Percentiles rank a stretch among this genome's conserved stretches.
Evolutionary conservation across 148 eudicot genomes (phyloP).

Genomic region (Nepenthes gracilis): DNA sequence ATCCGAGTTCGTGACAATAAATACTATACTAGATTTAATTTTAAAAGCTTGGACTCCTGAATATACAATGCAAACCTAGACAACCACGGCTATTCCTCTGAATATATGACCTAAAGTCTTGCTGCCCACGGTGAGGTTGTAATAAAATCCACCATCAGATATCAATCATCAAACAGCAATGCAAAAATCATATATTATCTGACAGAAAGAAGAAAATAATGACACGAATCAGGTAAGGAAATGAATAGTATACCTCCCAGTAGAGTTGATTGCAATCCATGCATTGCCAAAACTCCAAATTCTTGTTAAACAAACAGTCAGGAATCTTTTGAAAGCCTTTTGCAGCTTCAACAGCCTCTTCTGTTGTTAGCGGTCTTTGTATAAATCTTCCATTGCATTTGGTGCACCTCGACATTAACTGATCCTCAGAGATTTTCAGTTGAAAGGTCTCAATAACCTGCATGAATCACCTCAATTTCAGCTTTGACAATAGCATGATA

Average conservation of each 20-base stretch:
- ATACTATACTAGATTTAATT: no score
- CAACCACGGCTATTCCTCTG: no score
- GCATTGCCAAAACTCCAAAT: conserved; percentile 94
- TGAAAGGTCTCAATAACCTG: conserved; percentile 84
- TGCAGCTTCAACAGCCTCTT: conserved; percentile 87
- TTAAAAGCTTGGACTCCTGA: no score
- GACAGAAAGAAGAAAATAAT: no score
- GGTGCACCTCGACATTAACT: conserved; percentile 89
- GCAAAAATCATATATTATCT: no score
- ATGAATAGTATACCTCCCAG: conserved; percentile 62
- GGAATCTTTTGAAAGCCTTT: conserved; percentile 86
- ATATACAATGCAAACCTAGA: no score
- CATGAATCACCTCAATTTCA: conserved; percentile 12
- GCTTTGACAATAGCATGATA: not conserved
- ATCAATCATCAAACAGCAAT: no score
- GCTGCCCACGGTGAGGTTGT: no score
- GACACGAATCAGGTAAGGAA: no score
- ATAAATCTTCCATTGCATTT: conserved; percentile 92
- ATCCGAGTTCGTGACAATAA: no score
- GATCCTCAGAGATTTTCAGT: conserved; percentile 64
- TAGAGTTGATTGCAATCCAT: conserved; percentile 88
- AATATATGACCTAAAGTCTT: no score
- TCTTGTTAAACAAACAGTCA: conserved; percentile 71
- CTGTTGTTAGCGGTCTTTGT: conserved; percentile 76
- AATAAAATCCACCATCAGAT: no score